A percentile compares a stretch with the other conserved stretches of the same genome.
These are phyloP conservation scores for Diaporthe sp. DNA, from an alignment of 2,329 filamentous ascomycete genomes.

Conservation along the genomic window DNA sequence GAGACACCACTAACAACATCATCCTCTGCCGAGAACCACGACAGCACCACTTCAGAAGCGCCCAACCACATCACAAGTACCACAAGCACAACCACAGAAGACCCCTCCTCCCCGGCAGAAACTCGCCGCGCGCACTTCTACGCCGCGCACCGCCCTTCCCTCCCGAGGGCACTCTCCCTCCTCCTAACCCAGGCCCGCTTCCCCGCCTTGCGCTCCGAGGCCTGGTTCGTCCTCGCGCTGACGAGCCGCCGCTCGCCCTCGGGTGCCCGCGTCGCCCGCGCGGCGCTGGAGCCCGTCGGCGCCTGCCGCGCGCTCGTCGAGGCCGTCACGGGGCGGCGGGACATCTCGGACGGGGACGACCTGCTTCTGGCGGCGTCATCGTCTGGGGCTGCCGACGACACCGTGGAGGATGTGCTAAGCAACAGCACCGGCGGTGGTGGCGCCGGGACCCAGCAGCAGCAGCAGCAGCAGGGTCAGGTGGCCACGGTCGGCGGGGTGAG, in stretches of 20 bases:
- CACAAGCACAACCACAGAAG: constrained; percentile 5
- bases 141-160: constrained; percentile 53
- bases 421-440: neutral
- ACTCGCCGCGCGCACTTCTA: constrained; percentile 59
- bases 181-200: constrained; percentile 71
- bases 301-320: constrained; percentile 61
- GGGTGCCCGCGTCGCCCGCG: constrained; percentile 62
- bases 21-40: constrained; percentile 42
- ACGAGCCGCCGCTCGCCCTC: constrained; percentile 65
- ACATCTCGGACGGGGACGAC: constrained; percentile 46
- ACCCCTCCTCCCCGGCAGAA: neutral
- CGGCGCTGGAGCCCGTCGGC: constrained; percentile 58
- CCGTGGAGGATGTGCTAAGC: constrained; percentile 26
- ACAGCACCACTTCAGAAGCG: constrained; percentile 21
- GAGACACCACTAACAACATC: constrained; percentile 45
- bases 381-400: neutral
- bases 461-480: constrained; percentile 43
- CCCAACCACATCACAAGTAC: constrained; percentile 1
- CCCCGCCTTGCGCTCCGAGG: constrained; percentile 71
- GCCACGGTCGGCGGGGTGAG: constrained; percentile 40
- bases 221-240: constrained; percentile 74
- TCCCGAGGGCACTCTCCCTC: constrained; percentile 62
- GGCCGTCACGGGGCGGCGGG: constrained; percentile 63
- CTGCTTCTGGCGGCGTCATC: constrained; percentile 35
- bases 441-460: constrained; percentile 19